Evolutionary conservation across 2,329 filamentous ascomycete species (phyloP).

Genomic region (Colletotrichum liaoningense): DNA sequence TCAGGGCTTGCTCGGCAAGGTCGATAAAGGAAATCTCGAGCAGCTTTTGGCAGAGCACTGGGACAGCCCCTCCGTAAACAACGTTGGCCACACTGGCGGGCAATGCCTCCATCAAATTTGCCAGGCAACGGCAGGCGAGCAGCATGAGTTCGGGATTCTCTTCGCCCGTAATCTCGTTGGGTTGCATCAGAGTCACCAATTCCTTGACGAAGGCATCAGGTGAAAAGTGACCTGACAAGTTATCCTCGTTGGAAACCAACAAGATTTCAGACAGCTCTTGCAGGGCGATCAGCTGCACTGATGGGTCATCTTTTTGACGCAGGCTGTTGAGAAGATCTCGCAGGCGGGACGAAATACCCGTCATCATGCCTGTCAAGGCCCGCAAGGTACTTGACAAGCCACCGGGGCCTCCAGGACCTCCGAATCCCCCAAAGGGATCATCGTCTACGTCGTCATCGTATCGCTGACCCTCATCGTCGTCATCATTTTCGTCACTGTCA

Average conservation of each 20-base stretch:
- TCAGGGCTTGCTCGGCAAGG: constrained; percentile 94
- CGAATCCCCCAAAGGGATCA: constrained; percentile 74
- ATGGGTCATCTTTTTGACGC: constrained; percentile 85
- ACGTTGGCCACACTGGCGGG: constrained; percentile 94
- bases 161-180: constrained; percentile 82
- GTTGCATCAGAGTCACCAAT: constrained; percentile 90
- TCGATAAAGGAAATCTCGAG: constrained; percentile 98
- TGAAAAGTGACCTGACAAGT: constrained; percentile 92
- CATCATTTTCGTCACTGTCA: constrained; percentile 60
- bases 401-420: constrained; percentile 71
- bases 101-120: constrained; percentile 97
- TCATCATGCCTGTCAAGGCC: constrained; percentile 92
- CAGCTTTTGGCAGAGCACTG: constrained; percentile 92
- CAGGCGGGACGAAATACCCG: constrained; percentile 82
- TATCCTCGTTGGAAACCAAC: constrained; percentile 95
- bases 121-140: constrained; percentile 92
- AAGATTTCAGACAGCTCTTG: constrained; percentile 94
- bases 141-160: constrained; percentile 98
- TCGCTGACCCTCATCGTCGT: constrained; percentile 55
- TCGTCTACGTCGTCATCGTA: constrained; percentile 68
- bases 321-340: constrained; percentile 82
- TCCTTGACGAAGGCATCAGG: constrained; percentile 97
- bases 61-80: constrained; percentile 96
- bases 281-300: constrained; percentile 89
- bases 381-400: constrained; percentile 84